phyloP scores from a whole-genome alignment of 768 basidiomycete species.

The Boletus eberwhitei region DNA sequence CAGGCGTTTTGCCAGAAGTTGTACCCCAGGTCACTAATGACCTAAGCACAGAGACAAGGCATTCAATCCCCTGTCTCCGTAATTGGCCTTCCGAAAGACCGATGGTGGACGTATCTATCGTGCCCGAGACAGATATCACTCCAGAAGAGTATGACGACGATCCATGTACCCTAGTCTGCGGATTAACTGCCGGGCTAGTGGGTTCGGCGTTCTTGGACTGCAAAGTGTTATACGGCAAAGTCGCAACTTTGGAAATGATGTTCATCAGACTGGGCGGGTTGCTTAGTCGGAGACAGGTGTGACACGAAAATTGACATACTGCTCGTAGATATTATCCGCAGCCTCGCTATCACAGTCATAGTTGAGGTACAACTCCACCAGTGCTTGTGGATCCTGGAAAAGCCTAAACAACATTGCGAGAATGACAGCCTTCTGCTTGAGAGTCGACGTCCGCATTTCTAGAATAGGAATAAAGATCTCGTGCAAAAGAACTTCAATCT shows the following conservation, averaged over 20 bases:
- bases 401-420: conserved; percentile 83
- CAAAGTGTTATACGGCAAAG: conserved; percentile 45
- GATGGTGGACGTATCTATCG: conserved; percentile 62
- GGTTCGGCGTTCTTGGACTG: conserved; percentile 56
- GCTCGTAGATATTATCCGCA: conserved; percentile 95
- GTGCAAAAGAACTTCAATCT: conserved; percentile 96
- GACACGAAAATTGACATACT: conserved; percentile 43
- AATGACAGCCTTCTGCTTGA: conserved; percentile 93
- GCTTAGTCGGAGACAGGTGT: conserved; percentile 4
- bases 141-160: conserved; percentile 57
- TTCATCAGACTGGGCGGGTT: conserved; percentile 70
- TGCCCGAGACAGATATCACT: conserved; percentile 61
- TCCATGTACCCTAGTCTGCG: conserved; percentile 35
- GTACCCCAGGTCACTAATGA: conserved; percentile 93
- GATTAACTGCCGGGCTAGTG: conserved; percentile 56
- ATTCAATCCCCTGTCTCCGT: conserved; percentile 90
- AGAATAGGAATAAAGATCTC: conserved; percentile 98
- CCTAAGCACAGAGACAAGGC: conserved; percentile 81
- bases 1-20: conserved; percentile 36
- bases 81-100: conserved; percentile 82
- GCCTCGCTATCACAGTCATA: conserved; percentile 98
- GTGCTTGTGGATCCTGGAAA: conserved; percentile 94
- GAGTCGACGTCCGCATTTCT: conserved; percentile 94
- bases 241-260: conserved; percentile 89
- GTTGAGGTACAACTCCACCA: conserved; percentile 98